Evolutionary conservation across 495 filamentous ascomycete species (phyloP), one percentile per base, ranked within the genome.

Genomic region (Hypoxylon crocopeplum): DNA sequence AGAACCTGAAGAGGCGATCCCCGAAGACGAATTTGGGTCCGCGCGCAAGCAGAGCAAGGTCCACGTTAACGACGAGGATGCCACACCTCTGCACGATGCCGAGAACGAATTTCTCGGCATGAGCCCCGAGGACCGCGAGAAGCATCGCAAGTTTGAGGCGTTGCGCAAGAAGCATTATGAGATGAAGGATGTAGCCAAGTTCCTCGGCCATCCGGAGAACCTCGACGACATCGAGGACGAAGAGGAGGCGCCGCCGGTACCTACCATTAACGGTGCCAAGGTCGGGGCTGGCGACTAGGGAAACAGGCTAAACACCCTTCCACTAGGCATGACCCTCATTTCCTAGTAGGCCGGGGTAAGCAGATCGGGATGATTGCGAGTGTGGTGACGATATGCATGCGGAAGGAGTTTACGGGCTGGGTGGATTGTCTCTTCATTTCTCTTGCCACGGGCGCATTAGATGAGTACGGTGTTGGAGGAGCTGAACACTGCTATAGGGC

Each of bases 81-180:
- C 74, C 52, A 77, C 74, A 1, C 65, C 68, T 6, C 29, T 46
- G 4, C 79, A 82, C 40, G 83, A 85, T 22, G 72, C 74, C 16
- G 80, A 84, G 30, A 80, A 78, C 45, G 82, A 83, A 21, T 83
- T 85, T 60, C 65, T 81, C 46, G 77, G 87, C 16, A 79, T 90
- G 66, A 86, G 80, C 19, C 81, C 86, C 29, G 93, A 97, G 72
- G 92, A 94, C 62, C 75, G 77, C 53, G 91, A 90, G 78, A 96
- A 97, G 78, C 94, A 98, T 69, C 83, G 83, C 56, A 82, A 88
- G 71, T 98, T 98, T 68, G 93, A 96, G 76, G 80, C 89, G 76
- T 82, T 91, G 79, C 82, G 94, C 71, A 96, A 92, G 84, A 91
- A 84, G 75, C 94, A 98, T 72, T 98, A 98, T 72, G 95, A 98